A percentile compares a stretch with the other conserved stretches of the same genome.
phyloP scores from a whole-genome alignment of 306 rosid species.

The Acacia melanoxylon region DNA sequence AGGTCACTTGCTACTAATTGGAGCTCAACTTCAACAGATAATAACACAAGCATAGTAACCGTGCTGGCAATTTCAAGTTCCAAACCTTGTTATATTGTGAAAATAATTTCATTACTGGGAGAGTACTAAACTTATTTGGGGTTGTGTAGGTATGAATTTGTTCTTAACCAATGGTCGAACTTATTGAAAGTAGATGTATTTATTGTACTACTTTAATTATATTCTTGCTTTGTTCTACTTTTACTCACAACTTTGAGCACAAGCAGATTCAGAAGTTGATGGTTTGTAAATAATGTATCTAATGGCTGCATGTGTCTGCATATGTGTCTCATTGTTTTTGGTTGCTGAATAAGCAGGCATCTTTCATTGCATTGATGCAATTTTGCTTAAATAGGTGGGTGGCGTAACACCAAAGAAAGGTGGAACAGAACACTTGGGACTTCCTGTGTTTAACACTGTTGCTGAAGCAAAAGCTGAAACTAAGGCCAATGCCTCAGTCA shows the following conservation, averaged over 20 bases:
- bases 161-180: not conserved
- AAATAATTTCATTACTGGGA: not conserved
- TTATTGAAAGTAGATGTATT: not conserved
- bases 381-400: conserved; percentile 57
- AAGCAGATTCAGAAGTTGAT: not conserved
- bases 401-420: conserved; percentile 99
- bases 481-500: conserved; percentile 89
- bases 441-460: conserved; percentile 91
- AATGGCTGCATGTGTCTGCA: not conserved
- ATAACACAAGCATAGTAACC: not conserved
- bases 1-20: not conserved
- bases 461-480: conserved; percentile 97
- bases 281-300: not conserved
- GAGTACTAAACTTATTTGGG: not conserved
- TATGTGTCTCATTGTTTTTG: not conserved
- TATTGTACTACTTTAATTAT: not conserved
- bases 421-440: conserved; percentile 97
- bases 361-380: conserved; percentile 3
- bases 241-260: not conserved
- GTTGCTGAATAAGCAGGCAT: not conserved
- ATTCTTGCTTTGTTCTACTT: not conserved
- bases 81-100: not conserved
- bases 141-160: not conserved
- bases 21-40: not conserved
- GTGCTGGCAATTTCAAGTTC: not conserved